Percentiles rank a stretch among this genome's conserved stretches.
These are phyloP conservation scores for Solanum dulcamara DNA, from an alignment of 257 asterid genomes.

Conservation along the genomic window DNA sequence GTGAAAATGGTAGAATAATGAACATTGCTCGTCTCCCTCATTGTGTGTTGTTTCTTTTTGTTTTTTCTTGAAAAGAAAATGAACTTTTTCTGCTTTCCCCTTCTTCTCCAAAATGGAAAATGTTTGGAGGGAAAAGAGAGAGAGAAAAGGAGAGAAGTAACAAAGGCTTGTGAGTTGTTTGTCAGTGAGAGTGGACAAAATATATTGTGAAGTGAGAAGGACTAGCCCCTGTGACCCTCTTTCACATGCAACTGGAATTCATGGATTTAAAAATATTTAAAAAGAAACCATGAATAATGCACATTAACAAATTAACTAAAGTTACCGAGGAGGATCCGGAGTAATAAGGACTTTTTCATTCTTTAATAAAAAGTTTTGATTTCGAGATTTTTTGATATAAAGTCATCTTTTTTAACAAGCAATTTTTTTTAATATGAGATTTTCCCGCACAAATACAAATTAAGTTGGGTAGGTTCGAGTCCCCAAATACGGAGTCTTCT, in stretches of 20 bases:
- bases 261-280: not conserved
- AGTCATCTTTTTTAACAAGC: too few relatives aligned
- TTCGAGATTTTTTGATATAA: too few relatives aligned
- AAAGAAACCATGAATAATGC: not conserved
- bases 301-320: not conserved
- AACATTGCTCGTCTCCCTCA: constrained; percentile 28
- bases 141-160: not conserved
- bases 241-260: not conserved
- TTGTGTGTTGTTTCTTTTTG: constrained; percentile 1
- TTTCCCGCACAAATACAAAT: too few relatives aligned
- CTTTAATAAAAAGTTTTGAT: fast-evolving
- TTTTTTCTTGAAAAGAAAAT: not conserved
- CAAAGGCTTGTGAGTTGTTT: constrained; percentile 12
- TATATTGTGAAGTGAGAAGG: not conserved
- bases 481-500: too few relatives aligned
- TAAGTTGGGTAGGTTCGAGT: too few relatives aligned
- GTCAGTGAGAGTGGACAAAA: constrained; percentile 8
- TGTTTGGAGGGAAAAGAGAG: not conserved
- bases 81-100: not conserved
- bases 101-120: not conserved
- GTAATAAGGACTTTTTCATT: not conserved
- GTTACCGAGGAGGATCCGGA: not conserved
- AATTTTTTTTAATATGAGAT: too few relatives aligned
- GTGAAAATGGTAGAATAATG: constrained; percentile 10
- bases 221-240: not conserved